Percentiles rank a stretch among this genome's conserved stretches.
phyloP scores from a whole-genome alignment of 2,329 filamentous ascomycete genomes.

The Cladosporium velox region DNA sequence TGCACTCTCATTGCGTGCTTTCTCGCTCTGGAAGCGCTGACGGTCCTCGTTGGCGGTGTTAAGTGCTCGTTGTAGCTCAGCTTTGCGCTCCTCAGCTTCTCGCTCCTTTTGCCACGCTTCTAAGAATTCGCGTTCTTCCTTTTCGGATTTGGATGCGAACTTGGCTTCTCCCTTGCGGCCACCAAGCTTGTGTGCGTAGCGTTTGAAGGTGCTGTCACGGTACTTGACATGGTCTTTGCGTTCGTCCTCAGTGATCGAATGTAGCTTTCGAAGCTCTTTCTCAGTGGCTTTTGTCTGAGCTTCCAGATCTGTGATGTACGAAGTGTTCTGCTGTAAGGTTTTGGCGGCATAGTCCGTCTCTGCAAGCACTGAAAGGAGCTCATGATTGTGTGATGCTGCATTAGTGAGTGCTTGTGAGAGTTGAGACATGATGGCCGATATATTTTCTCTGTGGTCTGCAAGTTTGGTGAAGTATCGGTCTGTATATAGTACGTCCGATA shows the following conservation, averaged over 20 bases:
- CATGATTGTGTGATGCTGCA: slow-evolving; percentile 30
- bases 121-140: slow-evolving; percentile 59
- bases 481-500: not conserved
- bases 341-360: slow-evolving; percentile 54
- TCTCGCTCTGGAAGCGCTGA: slow-evolving; percentile 41
- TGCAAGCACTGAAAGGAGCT: slow-evolving; percentile 51
- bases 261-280: slow-evolving; percentile 44
- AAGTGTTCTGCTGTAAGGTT: slow-evolving; percentile 49
- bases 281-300: slow-evolving; percentile 42
- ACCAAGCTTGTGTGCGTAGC: slow-evolving; percentile 55
- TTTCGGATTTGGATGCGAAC: slow-evolving; percentile 52
- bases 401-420: slow-evolving; percentile 19
- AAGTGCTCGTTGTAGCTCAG: slow-evolving; percentile 45
- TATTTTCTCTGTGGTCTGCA: not conserved
- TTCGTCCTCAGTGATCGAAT: slow-evolving; percentile 49
- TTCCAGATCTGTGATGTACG: slow-evolving; percentile 51
- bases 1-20: slow-evolving; percentile 42
- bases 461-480: not conserved
- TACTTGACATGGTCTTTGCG: slow-evolving; percentile 56
- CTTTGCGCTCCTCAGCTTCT: slow-evolving; percentile 47
- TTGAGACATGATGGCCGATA: slow-evolving; percentile 9
- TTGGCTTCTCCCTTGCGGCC: slow-evolving; percentile 50
- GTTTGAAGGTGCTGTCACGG: slow-evolving; percentile 54
- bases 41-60: slow-evolving; percentile 43
- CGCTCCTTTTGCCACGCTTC: slow-evolving; percentile 54